Evolutionary conservation across 108 stramenopile species (phyloP).

Genomic region (Nitzschia putrida): DNA sequence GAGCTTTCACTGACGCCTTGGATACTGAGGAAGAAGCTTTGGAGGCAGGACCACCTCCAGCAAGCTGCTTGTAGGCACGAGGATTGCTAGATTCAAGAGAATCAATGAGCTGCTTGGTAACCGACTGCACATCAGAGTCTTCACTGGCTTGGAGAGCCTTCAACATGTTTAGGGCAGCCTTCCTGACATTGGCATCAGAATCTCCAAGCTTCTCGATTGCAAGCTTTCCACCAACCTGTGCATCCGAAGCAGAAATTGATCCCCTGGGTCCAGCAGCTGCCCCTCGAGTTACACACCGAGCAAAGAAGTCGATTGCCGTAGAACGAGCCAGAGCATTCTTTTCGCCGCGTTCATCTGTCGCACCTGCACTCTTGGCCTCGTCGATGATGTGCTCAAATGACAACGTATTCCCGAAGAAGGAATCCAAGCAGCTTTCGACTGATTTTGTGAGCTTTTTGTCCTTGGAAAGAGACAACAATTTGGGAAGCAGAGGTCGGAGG

Average conservation of each 20-base stretch:
- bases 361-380: conserved; percentile 60
- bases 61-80: conserved; percentile 63
- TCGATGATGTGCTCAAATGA: conserved; percentile 80
- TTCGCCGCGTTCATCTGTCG: conserved; percentile 68
- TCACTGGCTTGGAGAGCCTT: conserved; percentile 45
- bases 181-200: conserved; percentile 72
- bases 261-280: conserved; percentile 59
- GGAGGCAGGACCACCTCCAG: too few relatives aligned
- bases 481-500: conserved; percentile 63
- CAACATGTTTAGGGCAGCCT: conserved; percentile 60
- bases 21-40: background rate
- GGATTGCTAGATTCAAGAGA: conserved; percentile 57
- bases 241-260: conserved; percentile 36
- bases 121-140: conserved; percentile 34
- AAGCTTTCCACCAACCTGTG: conserved; percentile 43
- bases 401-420: conserved; percentile 79
- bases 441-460: conserved; percentile 85
- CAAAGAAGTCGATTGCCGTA: conserved; percentile 61
- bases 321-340: conserved; percentile 79
- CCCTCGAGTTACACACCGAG: conserved; percentile 59
- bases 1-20: background rate
- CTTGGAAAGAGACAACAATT: conserved; percentile 64
- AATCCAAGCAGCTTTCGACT: conserved; percentile 59
- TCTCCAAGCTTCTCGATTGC: conserved; percentile 64
- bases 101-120: conserved; percentile 34